These are phyloP conservation scores for Schizosaccharomyces osmophilus DNA, from an alignment of 805 yeast species.

Conservation along the genomic window DNA sequence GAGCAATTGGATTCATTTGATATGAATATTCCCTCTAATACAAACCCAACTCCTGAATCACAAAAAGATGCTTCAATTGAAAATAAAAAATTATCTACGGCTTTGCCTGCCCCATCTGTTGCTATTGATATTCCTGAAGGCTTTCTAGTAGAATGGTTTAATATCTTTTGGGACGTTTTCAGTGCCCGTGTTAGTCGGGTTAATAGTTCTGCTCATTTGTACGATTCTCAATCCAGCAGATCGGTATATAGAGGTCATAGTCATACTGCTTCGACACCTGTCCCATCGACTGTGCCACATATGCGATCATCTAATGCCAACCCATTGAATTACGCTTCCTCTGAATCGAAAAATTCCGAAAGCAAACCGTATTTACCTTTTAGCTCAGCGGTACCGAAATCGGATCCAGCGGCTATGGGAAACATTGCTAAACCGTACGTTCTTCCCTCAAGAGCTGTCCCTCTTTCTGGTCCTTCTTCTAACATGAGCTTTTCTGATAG, in stretches of 20 bases:
- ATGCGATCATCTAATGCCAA: no score
- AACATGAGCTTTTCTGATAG: background rate
- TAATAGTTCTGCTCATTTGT: background rate
- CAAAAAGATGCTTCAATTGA: background rate
- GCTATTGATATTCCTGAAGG: slow-evolving; percentile 66
- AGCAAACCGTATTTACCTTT: no score
- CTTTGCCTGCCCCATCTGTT: slow-evolving; percentile 5
- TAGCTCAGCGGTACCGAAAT: no score
- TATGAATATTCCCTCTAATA: no score
- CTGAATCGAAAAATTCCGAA: no score
- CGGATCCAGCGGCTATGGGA: no score
- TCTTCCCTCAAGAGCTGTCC: background rate
- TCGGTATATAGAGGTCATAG: no score
- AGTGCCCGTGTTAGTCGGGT: slow-evolving; percentile 30
- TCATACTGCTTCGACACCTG: no score
- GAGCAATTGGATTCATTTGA: background rate
- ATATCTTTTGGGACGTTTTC: slow-evolving; percentile 79
- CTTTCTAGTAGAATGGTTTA: slow-evolving; percentile 87
- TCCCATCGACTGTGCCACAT: no score
- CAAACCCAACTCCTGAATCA: background rate
- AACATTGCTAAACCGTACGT: no score
- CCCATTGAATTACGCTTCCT: no score
- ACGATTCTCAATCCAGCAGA: background rate
- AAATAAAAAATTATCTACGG: background rate
- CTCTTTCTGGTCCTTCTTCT: background rate